phyloP scores from a whole-genome alignment of 208 protist genomes.

The Leishmania turanica region DNA sequence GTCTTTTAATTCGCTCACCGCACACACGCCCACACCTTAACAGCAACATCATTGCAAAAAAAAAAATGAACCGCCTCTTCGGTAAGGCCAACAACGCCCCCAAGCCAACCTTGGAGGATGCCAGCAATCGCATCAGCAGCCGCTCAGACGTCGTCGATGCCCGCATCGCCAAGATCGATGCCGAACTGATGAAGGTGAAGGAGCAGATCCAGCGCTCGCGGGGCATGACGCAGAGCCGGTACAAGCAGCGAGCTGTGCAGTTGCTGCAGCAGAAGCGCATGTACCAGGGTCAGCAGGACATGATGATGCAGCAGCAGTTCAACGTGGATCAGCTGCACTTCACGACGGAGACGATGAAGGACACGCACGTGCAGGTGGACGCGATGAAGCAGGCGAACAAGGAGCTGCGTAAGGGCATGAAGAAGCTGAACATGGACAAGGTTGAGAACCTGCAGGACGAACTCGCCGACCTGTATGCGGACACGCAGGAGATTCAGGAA shows the following conservation, averaged over 20 bases:
- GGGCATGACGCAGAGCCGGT: conserved; percentile 75
- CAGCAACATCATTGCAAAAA: background rate
- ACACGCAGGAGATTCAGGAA: conserved; percentile 94
- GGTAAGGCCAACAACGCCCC: conserved; percentile 70
- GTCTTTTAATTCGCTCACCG: background rate
- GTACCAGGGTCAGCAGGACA: conserved; percentile 92
- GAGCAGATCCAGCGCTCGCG: conserved; percentile 76
- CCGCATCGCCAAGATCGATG: conserved; percentile 87
- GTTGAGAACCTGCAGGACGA: conserved; percentile 91
- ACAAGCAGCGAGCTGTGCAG: conserved; percentile 91
- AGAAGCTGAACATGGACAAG: conserved; percentile 86
- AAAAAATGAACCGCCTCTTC: conserved; percentile 91
- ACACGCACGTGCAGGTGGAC: conserved; percentile 88
- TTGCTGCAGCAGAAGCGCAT: conserved; percentile 93
- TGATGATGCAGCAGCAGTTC: conserved; percentile 92
- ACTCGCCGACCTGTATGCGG: conserved; percentile 89
- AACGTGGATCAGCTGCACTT: conserved; percentile 95
- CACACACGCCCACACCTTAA: background rate
- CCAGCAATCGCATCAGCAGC: conserved; percentile 63
- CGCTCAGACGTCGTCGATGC: conserved; percentile 81
- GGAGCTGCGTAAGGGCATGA: conserved; percentile 82
- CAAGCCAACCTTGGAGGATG: conserved; percentile 89
- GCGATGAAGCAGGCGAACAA: conserved; percentile 92
- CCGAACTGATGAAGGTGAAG: conserved; percentile 86
- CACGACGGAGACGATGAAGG: conserved; percentile 89